These are phyloP conservation scores for Apiospora saccharicola DNA, from an alignment of 2,329 filamentous ascomycete species.

Conservation along the genomic window DNA sequence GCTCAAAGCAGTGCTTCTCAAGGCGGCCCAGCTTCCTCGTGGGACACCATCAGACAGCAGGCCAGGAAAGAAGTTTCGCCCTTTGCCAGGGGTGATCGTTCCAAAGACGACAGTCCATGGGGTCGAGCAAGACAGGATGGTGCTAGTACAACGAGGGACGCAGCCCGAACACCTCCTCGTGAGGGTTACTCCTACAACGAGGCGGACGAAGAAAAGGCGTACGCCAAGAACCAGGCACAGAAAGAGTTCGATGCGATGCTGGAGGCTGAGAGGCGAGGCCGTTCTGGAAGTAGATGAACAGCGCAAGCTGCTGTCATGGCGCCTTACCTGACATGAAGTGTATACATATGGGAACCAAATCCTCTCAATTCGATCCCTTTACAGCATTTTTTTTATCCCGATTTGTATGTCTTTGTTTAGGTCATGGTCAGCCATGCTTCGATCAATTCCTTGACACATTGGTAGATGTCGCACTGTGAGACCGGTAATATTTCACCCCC, in stretches of 20 bases:
- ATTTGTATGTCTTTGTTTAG: not conserved
- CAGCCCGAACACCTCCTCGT: conserved; percentile 1
- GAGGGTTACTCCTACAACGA: conserved; percentile 46
- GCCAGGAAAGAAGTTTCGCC: conserved; percentile 31
- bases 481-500: not conserved
- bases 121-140: conserved; percentile 26
- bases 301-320: not conserved
- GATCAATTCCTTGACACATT: not conserved
- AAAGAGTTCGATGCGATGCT: conserved; percentile 59
- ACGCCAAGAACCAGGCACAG: conserved; percentile 55
- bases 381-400: not conserved
- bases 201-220: conserved; percentile 47
- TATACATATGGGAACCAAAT: not conserved
- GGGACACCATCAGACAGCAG: conserved; percentile 55
- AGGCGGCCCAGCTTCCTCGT: conserved; percentile 45
- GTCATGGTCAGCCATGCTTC: not conserved
- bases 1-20: conserved; percentile 28
- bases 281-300: not conserved
- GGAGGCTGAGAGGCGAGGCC: conserved; percentile 47
- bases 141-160: not conserved
- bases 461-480: not conserved
- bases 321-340: not conserved
- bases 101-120: conserved; percentile 39
- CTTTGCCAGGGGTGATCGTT: conserved; percentile 36
- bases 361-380: not conserved